These are phyloP conservation scores for Populus davidiana DNA, from an alignment of 345 rosid species.

Conservation along the genomic window DNA sequence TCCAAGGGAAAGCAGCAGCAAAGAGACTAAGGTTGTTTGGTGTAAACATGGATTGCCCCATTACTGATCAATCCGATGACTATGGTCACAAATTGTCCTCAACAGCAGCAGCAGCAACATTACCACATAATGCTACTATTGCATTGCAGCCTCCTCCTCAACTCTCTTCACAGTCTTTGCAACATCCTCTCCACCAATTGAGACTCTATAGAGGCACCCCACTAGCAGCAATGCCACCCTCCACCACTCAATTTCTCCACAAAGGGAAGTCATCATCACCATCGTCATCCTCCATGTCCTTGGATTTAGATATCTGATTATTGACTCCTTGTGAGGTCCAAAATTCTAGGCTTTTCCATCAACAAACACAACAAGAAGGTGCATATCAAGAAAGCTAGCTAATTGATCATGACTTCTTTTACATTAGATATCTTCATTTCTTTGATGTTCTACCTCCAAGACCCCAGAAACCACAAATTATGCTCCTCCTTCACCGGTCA, in stretches of 20 bases:
- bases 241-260: slow-evolving; percentile 26
- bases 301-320: slow-evolving; percentile 44
- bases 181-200: slow-evolving; percentile 29
- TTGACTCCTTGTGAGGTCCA: background rate
- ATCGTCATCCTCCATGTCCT: slow-evolving; percentile 22
- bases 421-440: background rate
- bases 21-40: slow-evolving; percentile 87
- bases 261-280: slow-evolving; percentile 38
- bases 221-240: slow-evolving; percentile 7
- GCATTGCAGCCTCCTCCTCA: slow-evolving; percentile 8
- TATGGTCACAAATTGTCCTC: slow-evolving; percentile 27
- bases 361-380: background rate
- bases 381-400: background rate
- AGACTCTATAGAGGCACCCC: slow-evolving; percentile 44
- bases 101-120: slow-evolving; percentile 13
- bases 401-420: background rate
- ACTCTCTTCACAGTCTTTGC: slow-evolving; percentile 18
- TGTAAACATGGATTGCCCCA: slow-evolving; percentile 87
- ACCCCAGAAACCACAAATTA: background rate
- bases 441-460: background rate
- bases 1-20: slow-evolving; percentile 55
- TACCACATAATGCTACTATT: slow-evolving; percentile 3
- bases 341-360: background rate
- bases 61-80: slow-evolving; percentile 28
- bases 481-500: background rate